Percentiles rank a stretch among this genome's conserved stretches.
phyloP scores from a whole-genome alignment of 73 alveolate species.

The Paramecium primaurelia region DNA sequence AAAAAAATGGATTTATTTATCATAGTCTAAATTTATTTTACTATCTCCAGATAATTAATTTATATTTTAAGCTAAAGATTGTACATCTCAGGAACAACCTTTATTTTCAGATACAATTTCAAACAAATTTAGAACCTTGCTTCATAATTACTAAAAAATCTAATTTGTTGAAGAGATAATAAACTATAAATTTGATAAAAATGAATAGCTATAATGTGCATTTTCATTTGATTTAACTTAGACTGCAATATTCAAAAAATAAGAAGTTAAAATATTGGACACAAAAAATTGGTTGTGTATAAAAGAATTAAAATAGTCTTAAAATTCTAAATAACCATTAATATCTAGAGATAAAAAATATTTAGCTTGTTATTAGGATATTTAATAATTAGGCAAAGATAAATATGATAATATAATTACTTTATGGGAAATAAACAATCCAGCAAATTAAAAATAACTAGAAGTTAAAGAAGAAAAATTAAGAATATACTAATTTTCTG shows the following conservation, averaged over 20 bases:
- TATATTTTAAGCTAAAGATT: background rate
- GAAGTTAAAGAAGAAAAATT: background rate
- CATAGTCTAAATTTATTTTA: background rate
- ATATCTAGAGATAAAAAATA: background rate
- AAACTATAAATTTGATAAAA: too few species aligned
- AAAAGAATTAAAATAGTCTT: too few species aligned
- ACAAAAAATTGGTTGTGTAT: background rate
- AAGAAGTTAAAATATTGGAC: background rate
- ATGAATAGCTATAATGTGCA: too few species aligned
- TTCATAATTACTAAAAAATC: too few species aligned
- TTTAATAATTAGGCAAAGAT: background rate
- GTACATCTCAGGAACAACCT: background rate
- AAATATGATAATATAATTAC: background rate
- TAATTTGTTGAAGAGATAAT: too few species aligned
- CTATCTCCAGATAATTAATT: background rate
- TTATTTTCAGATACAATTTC: background rate
- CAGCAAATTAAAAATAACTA: background rate
- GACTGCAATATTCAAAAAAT: too few species aligned
- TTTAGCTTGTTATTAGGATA: background rate
- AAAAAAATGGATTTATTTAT: background rate
- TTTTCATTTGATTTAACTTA: too few species aligned
- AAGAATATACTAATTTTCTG: background rate
- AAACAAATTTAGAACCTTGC: too few species aligned
- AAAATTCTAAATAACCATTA: background rate
- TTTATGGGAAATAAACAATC: background rate